Base-by-base conservation (phyloP, 2,329 filamentous ascomycete genomes). In the Fusarium globosum region DNA sequence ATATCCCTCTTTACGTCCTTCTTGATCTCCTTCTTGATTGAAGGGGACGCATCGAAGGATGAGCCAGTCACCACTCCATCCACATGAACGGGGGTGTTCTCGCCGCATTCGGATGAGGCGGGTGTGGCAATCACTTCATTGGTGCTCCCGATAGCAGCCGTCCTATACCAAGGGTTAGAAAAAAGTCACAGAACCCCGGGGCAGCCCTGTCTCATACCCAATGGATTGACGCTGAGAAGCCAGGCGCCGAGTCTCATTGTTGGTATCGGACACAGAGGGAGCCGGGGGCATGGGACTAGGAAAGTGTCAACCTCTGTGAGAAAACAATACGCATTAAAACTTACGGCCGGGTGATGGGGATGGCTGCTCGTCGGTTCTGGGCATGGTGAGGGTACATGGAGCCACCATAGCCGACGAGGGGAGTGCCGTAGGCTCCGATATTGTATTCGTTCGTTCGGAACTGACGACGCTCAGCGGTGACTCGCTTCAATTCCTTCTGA, bases 361-460 rank as follows among this genome's bases (percentile, higher is more conserved):
- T 70, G 18, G 78, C 78, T 53, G 78, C 62, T 18, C 82, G 82
- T 56, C 81, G 79, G 79, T 83, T 83, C 65, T 84, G 81, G 35
- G 80, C 76, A 60, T 82, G 80, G 55, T 82, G 79, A 57, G 78
- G 78, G 72, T 82, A 81, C 77, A 83, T 51, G 35, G 79, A 79
- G 43, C 82, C 79, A 68, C 79, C 86, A 77, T 90, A 84, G 21
- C 89, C 87, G 57, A 92, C 88, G 68, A 88, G 86, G 52, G 88
- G 85, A 68, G 89, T 91, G 69, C 90, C 90, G 76, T 92, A 92
- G 48, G 90, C 90, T 66, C 90, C 89, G 69, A 92, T 91, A 78
- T 95, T 95, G 84, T 98, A 98, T 85, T 98, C 96, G 65, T 96
- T 96, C 66, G 96, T 96, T 68, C 96, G 94, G 85, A 97, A 98